These are phyloP conservation scores for Raphidocelis subcapitata DNA, from an alignment of 139 green algal genomes.

Conservation along the genomic window DNA sequence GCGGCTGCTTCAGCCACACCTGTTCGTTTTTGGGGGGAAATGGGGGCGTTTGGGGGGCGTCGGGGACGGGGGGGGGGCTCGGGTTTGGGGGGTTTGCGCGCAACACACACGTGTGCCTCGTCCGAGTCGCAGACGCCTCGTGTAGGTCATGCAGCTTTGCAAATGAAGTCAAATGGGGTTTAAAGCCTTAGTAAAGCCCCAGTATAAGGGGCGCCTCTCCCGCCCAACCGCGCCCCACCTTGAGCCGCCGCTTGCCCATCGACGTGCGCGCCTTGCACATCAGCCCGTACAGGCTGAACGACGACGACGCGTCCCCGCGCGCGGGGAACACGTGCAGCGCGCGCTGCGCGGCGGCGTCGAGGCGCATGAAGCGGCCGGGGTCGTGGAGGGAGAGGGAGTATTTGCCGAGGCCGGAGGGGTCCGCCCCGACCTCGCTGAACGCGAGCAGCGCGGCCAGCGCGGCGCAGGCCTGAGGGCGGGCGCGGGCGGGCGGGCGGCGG, in stretches of 20 bases:
- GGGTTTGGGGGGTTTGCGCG: too few species aligned
- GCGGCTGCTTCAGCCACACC: slow-evolving; percentile 95
- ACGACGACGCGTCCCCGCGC: slow-evolving; percentile 62
- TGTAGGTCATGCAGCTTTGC: too few species aligned
- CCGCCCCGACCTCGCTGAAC: slow-evolving; percentile 63
- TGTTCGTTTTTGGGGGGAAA: too few species aligned
- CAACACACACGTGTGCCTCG: too few species aligned
- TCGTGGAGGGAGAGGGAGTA: slow-evolving; percentile 77
- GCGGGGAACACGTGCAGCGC: slow-evolving; percentile 91
- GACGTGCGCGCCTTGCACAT: slow-evolving; percentile 83
- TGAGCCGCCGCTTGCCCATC: slow-evolving; percentile 93
- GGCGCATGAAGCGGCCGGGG: slow-evolving; percentile 58
- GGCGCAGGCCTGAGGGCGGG: slow-evolving; percentile 39
- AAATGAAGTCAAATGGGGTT: too few species aligned
- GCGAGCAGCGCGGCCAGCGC: slow-evolving; percentile 69
- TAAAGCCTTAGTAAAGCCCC: too few species aligned
- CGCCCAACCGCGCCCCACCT: too few species aligned
- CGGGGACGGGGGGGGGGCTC: too few species aligned
- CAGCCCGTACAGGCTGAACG: slow-evolving; percentile 88
- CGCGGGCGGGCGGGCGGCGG: too few species aligned
- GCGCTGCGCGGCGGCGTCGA: slow-evolving; percentile 71
- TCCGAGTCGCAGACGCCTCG: too few species aligned
- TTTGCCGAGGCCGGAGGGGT: slow-evolving; percentile 53
- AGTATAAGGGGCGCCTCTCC: too few species aligned
- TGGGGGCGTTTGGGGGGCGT: too few species aligned